Evolutionary conservation across 352 stramenopile genomes (phyloP).

Genomic region (Elongisporangium prolatum): DNA sequence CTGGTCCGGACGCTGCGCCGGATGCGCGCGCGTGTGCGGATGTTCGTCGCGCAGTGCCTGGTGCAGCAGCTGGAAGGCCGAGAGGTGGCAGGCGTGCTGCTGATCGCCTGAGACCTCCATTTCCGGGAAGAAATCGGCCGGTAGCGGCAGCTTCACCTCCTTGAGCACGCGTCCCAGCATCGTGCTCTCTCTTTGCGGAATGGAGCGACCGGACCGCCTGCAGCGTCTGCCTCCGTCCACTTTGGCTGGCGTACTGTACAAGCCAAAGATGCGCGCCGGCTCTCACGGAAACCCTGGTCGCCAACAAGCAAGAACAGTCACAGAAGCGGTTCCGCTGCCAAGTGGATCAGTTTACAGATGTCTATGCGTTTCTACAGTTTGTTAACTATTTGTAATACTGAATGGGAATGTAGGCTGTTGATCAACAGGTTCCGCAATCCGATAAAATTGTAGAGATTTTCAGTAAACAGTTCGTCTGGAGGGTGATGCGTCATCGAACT

Average conservation of each 20-base stretch:
- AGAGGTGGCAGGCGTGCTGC: constrained; percentile 27
- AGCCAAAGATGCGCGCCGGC: not conserved
- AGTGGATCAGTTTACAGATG: not conserved
- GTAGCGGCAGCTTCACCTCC: constrained; percentile 59
- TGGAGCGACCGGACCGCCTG: not conserved
- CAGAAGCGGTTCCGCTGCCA: not conserved
- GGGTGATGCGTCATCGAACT: not conserved
- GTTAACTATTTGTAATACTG: not conserved
- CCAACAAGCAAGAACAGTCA: not conserved
- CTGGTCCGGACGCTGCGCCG: constrained; percentile 39
- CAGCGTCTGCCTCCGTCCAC: too few relatives aligned
- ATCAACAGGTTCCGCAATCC: not conserved
- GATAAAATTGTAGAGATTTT: not conserved
- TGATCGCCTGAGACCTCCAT: constrained; percentile 30
- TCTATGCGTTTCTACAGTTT: not conserved
- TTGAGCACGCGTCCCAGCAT: constrained; percentile 61
- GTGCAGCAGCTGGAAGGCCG: constrained; percentile 26
- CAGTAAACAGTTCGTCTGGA: not conserved
- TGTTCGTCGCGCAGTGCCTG: constrained; percentile 35
- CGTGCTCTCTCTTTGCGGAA: not conserved
- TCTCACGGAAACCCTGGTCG: not conserved
- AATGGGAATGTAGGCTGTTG: not conserved
- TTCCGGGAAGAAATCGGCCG: constrained; percentile 61
- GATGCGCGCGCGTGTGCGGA: constrained; percentile 44
- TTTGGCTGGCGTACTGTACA: not conserved